A percentile compares a stretch with the other conserved stretches of the same genome.
Evolutionary conservation across 2,329 filamentous ascomycete species (phyloP).

Genomic region (Sporothrix humicola): DNA sequence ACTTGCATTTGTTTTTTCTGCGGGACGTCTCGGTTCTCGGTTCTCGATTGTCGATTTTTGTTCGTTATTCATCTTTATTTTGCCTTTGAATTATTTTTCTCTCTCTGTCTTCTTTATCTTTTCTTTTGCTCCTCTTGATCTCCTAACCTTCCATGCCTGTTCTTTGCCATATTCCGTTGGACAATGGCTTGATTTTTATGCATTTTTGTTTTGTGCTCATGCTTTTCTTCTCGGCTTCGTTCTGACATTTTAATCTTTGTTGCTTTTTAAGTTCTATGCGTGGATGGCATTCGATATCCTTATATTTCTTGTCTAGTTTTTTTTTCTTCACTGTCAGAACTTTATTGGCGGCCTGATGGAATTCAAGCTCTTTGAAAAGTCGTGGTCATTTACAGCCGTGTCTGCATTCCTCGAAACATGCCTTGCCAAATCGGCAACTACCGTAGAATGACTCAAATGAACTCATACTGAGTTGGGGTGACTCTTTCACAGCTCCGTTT

Average conservation of each 20-base stretch:
- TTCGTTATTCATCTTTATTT: background rate
- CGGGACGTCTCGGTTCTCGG: background rate
- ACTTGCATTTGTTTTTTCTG: conserved; percentile 2
- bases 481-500: background rate
- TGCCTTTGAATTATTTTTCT: background rate
- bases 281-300: too few relatives aligned
- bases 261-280: too few relatives aligned
- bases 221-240: too few relatives aligned
- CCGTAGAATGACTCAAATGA: conserved; percentile 26
- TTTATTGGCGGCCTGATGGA: too few relatives aligned
- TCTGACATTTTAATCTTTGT: too few relatives aligned
- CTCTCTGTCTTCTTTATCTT: background rate
- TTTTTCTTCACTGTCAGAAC: background rate
- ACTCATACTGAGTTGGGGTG: conserved; percentile 19
- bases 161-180: background rate
- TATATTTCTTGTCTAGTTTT: too few relatives aligned
- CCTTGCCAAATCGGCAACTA: background rate
- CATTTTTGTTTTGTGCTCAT: too few relatives aligned
- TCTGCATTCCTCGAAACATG: background rate
- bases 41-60: background rate
- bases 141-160: too few relatives aligned
- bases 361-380: too few relatives aligned
- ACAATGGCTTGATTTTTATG: too few relatives aligned
- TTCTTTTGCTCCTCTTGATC: background rate
- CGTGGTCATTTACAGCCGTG: background rate